A percentile compares a stretch with the other conserved stretches of the same genome.
These are phyloP conservation scores for Starmerella floris DNA, from an alignment of 805 yeast species.

Conservation along the genomic window DNA sequence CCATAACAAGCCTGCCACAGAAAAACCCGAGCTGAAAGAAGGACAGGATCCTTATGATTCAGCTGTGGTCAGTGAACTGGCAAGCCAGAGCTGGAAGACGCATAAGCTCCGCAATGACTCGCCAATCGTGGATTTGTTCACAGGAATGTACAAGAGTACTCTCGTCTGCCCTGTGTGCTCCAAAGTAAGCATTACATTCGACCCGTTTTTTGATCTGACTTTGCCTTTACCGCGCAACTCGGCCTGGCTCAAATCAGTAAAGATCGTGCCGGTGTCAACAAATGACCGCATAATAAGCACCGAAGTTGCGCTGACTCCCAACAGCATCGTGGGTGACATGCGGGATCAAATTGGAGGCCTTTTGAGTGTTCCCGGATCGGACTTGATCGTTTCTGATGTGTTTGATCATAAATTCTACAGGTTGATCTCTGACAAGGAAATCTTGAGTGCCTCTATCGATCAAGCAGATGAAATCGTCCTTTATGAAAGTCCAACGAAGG, in stretches of 20 bases:
- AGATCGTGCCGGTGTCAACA: slow-evolving; percentile 42
- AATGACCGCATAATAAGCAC: slow-evolving; percentile 36
- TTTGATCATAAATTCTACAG: slow-evolving; percentile 57
- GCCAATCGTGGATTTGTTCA: slow-evolving; percentile 68
- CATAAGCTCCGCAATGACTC: slow-evolving; percentile 77
- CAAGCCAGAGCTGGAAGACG: slow-evolving; percentile 64
- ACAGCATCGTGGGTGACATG: slow-evolving; percentile 50
- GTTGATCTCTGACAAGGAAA: slow-evolving; percentile 50
- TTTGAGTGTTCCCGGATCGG: too few relatives aligned
- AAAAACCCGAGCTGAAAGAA: slow-evolving; percentile 65
- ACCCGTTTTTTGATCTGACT: slow-evolving; percentile 83
- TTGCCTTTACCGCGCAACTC: slow-evolving; percentile 66
- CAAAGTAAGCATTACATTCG: slow-evolving; percentile 75
- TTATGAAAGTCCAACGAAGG: slow-evolving; percentile 33
- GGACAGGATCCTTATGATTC: slow-evolving; percentile 45
- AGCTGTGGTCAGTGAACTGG: slow-evolving; percentile 41
- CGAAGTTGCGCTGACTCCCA: slow-evolving; percentile 61
- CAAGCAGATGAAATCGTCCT: slow-evolving; percentile 52
- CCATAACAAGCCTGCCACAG: slow-evolving; percentile 67
- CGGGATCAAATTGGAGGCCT: slow-evolving; percentile 32
- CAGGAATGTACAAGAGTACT: slow-evolving; percentile 83
- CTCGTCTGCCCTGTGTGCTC: slow-evolving; percentile 74
- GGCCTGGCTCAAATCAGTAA: slow-evolving; percentile 55
- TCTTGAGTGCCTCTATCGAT: slow-evolving; percentile 48
- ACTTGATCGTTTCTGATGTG: slow-evolving; percentile 43